These are phyloP conservation scores for Alternaria brassicicola DNA, from an alignment of 2,329 filamentous ascomycete species.

Conservation along the genomic window DNA sequence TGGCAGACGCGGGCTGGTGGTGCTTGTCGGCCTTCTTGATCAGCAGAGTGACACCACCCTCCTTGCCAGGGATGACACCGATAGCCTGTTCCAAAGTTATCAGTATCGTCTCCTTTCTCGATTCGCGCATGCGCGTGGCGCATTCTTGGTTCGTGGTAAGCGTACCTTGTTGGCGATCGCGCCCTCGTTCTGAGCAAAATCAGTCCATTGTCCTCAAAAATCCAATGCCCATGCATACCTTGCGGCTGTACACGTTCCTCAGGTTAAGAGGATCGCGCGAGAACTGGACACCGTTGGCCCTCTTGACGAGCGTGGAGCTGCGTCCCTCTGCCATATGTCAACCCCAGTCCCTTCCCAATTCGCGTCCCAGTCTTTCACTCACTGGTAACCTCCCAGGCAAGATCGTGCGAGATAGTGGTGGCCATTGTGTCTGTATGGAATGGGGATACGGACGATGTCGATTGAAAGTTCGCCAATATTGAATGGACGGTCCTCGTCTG, in stretches of 20 bases:
- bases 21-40: conserved; percentile 79
- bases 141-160: conserved; percentile 15
- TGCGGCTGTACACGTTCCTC: conserved; percentile 87
- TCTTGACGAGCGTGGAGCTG: conserved; percentile 93
- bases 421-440: conserved; percentile 54
- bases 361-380: conserved; percentile 56
- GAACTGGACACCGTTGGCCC: conserved; percentile 84
- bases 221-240: conserved; percentile 62
- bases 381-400: conserved; percentile 96
- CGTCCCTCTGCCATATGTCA: conserved; percentile 68
- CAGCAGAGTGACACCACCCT: conserved; percentile 79
- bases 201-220: conserved; percentile 27
- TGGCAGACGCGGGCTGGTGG: conserved; percentile 74
- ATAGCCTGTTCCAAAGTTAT: conserved; percentile 66
- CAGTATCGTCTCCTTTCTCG: conserved; percentile 8
- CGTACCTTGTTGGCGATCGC: conserved; percentile 92
- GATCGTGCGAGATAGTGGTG: conserved; percentile 77
- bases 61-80: conserved; percentile 75
- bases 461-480: conserved; percentile 30
- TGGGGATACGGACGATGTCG: conserved; percentile 37
- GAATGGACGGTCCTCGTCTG: conserved; percentile 35
- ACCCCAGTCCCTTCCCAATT: conserved; percentile 12
- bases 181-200: conserved; percentile 73
- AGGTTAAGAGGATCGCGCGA: conserved; percentile 95
- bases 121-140: conserved; percentile 1